Percentiles rank a stretch among this genome's conserved stretches.
These are phyloP conservation scores for Aspergillus brasiliensis DNA, from an alignment of 2,329 filamentous ascomycete species.

Conservation along the genomic window DNA sequence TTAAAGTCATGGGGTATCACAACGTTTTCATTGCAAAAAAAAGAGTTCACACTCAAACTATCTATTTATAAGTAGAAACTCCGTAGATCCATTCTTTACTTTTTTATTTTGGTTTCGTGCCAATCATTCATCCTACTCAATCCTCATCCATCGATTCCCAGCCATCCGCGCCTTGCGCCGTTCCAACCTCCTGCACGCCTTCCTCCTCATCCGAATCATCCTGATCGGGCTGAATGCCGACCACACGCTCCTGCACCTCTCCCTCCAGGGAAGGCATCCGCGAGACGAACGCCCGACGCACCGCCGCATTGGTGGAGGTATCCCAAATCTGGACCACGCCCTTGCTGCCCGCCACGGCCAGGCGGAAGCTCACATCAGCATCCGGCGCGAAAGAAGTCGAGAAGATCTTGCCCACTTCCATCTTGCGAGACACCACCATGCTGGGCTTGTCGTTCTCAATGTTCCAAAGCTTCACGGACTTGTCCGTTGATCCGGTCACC, in stretches of 20 bases:
- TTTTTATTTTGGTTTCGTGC: too few species aligned
- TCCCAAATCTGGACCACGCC: conserved; percentile 94
- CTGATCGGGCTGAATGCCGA: conserved; percentile 69
- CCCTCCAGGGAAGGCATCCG: conserved; percentile 64
- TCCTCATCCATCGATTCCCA: conserved; percentile 61
- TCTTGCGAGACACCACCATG: conserved; percentile 87
- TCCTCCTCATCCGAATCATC: conserved; percentile 69
- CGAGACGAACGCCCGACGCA: conserved; percentile 79
- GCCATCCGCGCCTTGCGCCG: conserved; percentile 52
- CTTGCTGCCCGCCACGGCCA: conserved; percentile 93
- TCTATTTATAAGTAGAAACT: background rate
- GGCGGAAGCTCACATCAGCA: conserved; percentile 82
- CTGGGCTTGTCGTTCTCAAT: conserved; percentile 76
- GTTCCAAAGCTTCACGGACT: conserved; percentile 96
- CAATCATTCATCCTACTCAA: conserved; percentile 19
- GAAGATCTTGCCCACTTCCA: conserved; percentile 95
- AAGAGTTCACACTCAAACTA: background rate
- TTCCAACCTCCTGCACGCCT: conserved; percentile 54
- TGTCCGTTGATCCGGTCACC: conserved; percentile 90
- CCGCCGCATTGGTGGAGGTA: conserved; percentile 86
- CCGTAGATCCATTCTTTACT: background rate
- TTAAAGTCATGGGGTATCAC: conserved; percentile 19
- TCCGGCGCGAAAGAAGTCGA: conserved; percentile 89
- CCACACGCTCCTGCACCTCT: conserved; percentile 71
- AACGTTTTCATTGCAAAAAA: conserved; percentile 22